Evolutionary conservation across 306 rosid genomes (phyloP), one percentile per base, ranked within the genome.

Genomic region (Vigna nakashimae): DNA sequence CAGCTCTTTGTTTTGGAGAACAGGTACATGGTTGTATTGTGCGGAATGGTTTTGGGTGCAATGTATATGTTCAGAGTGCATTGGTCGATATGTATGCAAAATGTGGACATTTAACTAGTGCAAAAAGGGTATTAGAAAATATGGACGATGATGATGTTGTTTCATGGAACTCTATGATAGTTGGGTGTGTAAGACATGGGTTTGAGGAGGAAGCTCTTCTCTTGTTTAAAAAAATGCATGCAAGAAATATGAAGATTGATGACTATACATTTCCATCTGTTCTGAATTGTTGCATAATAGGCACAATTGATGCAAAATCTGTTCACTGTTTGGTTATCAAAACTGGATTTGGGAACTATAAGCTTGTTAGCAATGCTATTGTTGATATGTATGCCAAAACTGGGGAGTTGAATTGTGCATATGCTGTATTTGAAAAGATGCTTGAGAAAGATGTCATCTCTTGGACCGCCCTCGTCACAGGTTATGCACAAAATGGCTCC

Each of bases 381-480:
- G 89, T 94, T 56, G 98, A 91, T 83, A 89, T 87, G 92, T 92
- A 94, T 83, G 91, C 95, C 69, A 94, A 92, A 80, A 88, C 76
- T 30, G 86, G 88, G 79, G 76, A 84, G 76, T 69, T 91, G 65
- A 80, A 45, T 77, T 78, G 64, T 53, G 98, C 98, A 60, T 77
- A 76, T 75, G 76, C 86, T 69, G 90, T 89, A 38, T 94, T 92
- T 80, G 73, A 74, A 84, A 72, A 71, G 46, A 88, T 91, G 78
- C 49, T 66, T 38, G 89, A 86, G 76, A 95, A 86, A 87, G 98
- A 92, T 80, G 95, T 95, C 51, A 86, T 95, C 82, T 89, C 98
- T 26, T 92, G 98, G 98, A 92, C 98, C 55, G 89, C 98, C 79
- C 88, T 92, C 51, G 92, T 91, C 57, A 88, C 98, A 0, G 98